Evolutionary conservation across 139 green algal genomes (phyloP), one percentile per base, ranked within the genome.

Genomic region (Coelastrella sp.): DNA sequence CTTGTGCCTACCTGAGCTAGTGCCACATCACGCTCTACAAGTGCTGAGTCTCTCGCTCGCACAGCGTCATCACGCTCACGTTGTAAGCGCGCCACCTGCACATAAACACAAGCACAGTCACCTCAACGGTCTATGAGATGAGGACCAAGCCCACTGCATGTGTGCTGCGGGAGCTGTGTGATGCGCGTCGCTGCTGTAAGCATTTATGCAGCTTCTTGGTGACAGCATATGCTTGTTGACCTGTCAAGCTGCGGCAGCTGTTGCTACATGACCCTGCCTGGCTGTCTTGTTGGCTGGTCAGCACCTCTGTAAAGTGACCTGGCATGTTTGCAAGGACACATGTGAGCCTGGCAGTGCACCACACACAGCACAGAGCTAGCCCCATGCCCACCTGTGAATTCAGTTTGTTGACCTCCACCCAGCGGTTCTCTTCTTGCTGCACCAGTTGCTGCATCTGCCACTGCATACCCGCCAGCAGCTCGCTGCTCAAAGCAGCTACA

Each of bases 361-460:
- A 47, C 32, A 47, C 32, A 47, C 32, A 47, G 32, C 32, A 1
- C 32, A 47, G 32, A 47, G 32, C 32, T 47, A 47, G 32, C 32
- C 32, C 32, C 32, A 47, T 47, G 32, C 32, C 32, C 47, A 88
- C 83, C 83, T 88, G 66, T 13, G 66, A 19, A 4, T 75, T 60
- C 16, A 88, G 47, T 8, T 68, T 66, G 54, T 14, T 68, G 65
- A 88, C 68, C 17, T 88, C 83, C 66, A 88, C 20, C 68, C 68
- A 88, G 3, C 83, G 66, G 13, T 80, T 73, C 83, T 88, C 83
- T 14, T 88, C 83, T 68, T 80, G 83, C 54, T 59, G 32, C 66
- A 88, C 68, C 47, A 88, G 83, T 68, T 88, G 66, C 83, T 88
- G 83, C 68, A 88, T 88, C 68, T 88, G 83, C 83, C 83, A 80